phyloP scores from a whole-genome alignment of 495 filamentous ascomycete genomes.

The Massariosphaeria phaeospora region DNA sequence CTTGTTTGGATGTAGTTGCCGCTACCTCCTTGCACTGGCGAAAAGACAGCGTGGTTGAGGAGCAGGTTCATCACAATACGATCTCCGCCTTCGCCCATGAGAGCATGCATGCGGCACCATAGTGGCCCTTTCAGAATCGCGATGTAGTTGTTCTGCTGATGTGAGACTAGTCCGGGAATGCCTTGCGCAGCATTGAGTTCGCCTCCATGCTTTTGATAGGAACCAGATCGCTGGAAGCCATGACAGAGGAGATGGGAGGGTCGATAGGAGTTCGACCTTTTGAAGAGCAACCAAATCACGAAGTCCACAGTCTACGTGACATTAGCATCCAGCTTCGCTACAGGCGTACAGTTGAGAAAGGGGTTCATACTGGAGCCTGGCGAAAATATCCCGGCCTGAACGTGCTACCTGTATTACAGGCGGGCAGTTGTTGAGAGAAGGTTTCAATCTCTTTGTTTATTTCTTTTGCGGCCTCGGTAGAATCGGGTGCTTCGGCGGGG shows the following conservation, averaged over 20 bases:
- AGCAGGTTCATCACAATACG: constrained; percentile 76
- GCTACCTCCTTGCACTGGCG: constrained; percentile 52
- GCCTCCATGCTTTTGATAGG: constrained; percentile 28
- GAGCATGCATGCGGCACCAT: constrained; percentile 66
- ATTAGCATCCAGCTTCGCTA: too few species aligned
- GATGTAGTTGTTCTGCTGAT: constrained; percentile 66
- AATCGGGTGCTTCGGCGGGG: constrained; percentile 33
- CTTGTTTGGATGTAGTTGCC: constrained; percentile 73
- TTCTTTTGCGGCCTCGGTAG: constrained; percentile 39
- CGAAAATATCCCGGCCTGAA: constrained; percentile 40
- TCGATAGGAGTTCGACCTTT: constrained; percentile 45
- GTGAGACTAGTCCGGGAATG: constrained; percentile 52
- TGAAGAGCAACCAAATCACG: constrained; percentile 71
- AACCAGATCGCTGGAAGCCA: constrained; percentile 56
- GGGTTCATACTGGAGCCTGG: constrained; percentile 44
- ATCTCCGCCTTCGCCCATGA: constrained; percentile 74
- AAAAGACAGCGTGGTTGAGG: constrained; percentile 73
- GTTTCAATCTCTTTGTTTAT: constrained; percentile 54
- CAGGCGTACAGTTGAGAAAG: too few species aligned
- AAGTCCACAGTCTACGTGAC: constrained; percentile 78
- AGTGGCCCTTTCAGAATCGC: constrained; percentile 59
- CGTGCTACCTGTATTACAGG: constrained; percentile 38
- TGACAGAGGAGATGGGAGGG: constrained; percentile 72
- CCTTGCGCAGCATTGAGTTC: constrained; percentile 38
- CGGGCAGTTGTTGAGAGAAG: constrained; percentile 61